Evolutionary conservation across 176 grass and related monocot species (phyloP).

Genomic region (Ampelocalamus luodianensis): DNA sequence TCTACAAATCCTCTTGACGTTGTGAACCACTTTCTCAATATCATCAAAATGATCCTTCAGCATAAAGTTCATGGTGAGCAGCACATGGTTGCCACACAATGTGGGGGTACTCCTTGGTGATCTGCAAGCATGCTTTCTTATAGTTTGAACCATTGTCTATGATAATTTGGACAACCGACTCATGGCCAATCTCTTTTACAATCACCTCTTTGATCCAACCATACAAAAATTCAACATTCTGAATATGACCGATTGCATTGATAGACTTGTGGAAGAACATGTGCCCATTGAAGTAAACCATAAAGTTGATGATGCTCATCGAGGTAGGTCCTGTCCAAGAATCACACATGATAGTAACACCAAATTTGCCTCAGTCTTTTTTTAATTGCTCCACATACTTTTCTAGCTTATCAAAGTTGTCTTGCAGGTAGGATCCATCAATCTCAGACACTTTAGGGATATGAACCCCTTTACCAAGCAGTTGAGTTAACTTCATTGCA

Average conservation of each 20-base stretch:
- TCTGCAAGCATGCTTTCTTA: neutral
- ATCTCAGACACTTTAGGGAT: neutral
- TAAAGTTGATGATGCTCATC: no score
- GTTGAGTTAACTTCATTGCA: no score
- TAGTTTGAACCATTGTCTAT: neutral
- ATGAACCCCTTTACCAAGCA: no score
- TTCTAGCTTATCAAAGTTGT: neutral
- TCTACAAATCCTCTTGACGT: no score
- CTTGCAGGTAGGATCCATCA: neutral
- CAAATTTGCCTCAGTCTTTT: neutral
- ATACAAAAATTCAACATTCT: neutral
- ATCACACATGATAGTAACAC: constrained; percentile 12
- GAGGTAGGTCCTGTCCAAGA: neutral
- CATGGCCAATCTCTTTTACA: constrained; percentile 18
- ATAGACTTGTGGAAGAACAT: neutral
- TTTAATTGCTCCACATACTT: neutral
- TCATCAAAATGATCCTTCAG: neutral
- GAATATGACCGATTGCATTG: neutral
- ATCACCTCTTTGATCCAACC: neutral
- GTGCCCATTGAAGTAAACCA: no score
- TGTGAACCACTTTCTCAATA: neutral
- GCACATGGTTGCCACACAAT: constrained; percentile 25
- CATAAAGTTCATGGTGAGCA: neutral
- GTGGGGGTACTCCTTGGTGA: neutral
- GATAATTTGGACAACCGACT: neutral